Percentiles rank a stretch among this genome's conserved stretches.
phyloP scores from a whole-genome alignment of 805 yeast genomes.

The Ogataea zsoltii region DNA sequence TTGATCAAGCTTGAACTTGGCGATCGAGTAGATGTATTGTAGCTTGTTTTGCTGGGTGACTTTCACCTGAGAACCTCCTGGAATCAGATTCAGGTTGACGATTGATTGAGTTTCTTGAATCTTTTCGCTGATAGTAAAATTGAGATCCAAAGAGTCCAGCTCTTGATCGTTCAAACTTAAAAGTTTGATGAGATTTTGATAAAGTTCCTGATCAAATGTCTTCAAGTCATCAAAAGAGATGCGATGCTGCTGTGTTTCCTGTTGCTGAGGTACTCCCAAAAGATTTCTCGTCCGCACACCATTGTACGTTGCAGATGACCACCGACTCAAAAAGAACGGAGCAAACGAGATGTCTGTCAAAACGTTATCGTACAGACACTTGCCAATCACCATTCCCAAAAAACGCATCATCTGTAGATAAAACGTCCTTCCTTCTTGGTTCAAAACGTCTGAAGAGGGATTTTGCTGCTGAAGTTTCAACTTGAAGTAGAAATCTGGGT shows the following conservation, averaged over 20 bases:
- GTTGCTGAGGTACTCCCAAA: conserved; percentile 16
- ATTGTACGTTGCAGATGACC: conserved; percentile 40
- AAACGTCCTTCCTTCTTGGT: conserved; percentile 23
- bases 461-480: conserved; percentile 27
- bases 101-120: conserved; percentile 35
- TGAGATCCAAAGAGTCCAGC: conserved; percentile 58
- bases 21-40: conserved; percentile 72
- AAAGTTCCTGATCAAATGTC: conserved; percentile 68
- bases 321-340: conserved; percentile 75
- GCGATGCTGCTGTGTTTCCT: conserved; percentile 37
- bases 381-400: conserved; percentile 83
- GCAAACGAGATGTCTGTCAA: conserved; percentile 84
- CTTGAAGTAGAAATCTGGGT: conserved; percentile 45
- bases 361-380: conserved; percentile 81
- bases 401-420: conserved; percentile 47
- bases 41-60: conserved; percentile 64
- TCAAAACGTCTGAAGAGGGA: conserved; percentile 30
- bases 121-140: conserved; percentile 62
- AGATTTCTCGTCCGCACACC: conserved; percentile 29
- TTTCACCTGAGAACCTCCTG: conserved; percentile 54
- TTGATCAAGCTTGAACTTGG: conserved; percentile 76
- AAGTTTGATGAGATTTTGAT: conserved; percentile 62
- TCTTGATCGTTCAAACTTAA: conserved; percentile 55
- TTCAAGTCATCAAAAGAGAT: conserved; percentile 79
- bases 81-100: conserved; percentile 56